These are phyloP conservation scores for Friedmanniomyces endolithicus DNA, from an alignment of 495 filamentous ascomycete species.

Conservation along the genomic window DNA sequence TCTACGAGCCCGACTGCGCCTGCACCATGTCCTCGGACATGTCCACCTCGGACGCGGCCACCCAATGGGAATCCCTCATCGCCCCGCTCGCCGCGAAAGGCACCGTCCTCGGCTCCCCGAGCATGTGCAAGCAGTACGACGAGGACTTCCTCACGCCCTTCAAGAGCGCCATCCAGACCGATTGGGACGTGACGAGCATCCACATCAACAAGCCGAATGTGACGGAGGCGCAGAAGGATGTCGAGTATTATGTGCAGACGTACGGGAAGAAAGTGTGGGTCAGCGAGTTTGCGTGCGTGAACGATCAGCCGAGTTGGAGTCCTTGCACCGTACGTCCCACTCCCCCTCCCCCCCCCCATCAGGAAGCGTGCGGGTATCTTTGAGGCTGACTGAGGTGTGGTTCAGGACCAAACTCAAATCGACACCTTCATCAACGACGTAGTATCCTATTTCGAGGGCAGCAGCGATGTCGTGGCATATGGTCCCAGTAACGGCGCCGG, in stretches of 20 bases:
- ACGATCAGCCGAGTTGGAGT: constrained; percentile 14
- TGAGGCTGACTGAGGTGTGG: too few relatives aligned
- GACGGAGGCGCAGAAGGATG: constrained; percentile 17
- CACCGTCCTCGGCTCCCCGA: constrained; percentile 20
- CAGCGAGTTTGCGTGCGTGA: constrained; percentile 24
- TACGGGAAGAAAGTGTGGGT: constrained; percentile 26
- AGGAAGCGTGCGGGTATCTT: too few relatives aligned
- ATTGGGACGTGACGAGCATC: constrained; percentile 24
- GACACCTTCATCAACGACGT: constrained; percentile 20
- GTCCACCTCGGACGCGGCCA: constrained; percentile 12
- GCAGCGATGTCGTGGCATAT: constrained; percentile 22
- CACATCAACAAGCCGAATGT: constrained; percentile 24
- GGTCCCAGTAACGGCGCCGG: constrained; percentile 22
- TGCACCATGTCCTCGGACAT: constrained; percentile 20
- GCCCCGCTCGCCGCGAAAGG: constrained; percentile 13
- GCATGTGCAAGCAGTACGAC: constrained; percentile 23
- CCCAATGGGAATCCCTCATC: constrained; percentile 19
- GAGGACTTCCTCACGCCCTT: constrained; percentile 24
- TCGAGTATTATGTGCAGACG: constrained; percentile 22
- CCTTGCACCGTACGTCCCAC: constrained; percentile 9
- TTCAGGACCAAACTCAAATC: constrained; percentile 15
- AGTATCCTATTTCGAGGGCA: constrained; percentile 19
- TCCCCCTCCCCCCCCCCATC: too few relatives aligned
- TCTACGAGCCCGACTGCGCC: constrained; percentile 26
- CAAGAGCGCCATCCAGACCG: background rate